These are phyloP conservation scores for Silene uniflora DNA, from an alignment of 148 eudicot species.

Conservation along the genomic window DNA sequence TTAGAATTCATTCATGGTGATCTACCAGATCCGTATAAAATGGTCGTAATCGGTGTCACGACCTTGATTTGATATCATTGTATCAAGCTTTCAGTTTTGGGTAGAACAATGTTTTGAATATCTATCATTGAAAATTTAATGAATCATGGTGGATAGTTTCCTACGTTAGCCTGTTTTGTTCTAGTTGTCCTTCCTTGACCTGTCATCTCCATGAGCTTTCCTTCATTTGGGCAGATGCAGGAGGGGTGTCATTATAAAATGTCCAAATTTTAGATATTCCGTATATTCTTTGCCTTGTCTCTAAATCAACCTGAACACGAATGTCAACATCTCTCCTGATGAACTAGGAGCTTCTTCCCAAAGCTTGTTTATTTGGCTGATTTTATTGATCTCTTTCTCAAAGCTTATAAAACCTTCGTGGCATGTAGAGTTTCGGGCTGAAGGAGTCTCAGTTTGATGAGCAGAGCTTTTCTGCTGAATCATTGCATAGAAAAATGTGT, in stretches of 20 bases:
- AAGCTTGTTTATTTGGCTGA: neutral
- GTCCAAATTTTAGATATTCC: neutral
- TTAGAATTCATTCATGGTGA: too few relatives aligned
- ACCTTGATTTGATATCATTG: neutral
- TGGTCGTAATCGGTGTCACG: too few relatives aligned
- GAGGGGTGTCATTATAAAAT: neutral
- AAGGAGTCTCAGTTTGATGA: neutral
- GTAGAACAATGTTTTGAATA: neutral
- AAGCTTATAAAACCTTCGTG: neutral
- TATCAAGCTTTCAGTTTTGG: neutral
- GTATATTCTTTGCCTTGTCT: neutral
- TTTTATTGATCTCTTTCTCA: neutral
- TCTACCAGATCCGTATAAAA: too few relatives aligned
- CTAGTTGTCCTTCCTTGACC: neutral
- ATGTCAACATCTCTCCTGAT: neutral
- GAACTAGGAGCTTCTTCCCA: neutral
- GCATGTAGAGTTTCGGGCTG: neutral
- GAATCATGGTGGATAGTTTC: slow-evolving; percentile 16
- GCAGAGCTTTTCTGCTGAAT: neutral
- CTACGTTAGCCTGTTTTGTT: neutral
- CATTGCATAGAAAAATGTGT: neutral
- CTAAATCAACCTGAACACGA: neutral
- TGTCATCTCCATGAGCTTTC: neutral
- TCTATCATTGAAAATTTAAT: neutral
- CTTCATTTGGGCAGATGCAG: neutral